Percentiles rank a stretch among this genome's conserved stretches.
Conservation (phyloP, 352 stramenopile genomes). For the Pythium rishiriense region DNA sequence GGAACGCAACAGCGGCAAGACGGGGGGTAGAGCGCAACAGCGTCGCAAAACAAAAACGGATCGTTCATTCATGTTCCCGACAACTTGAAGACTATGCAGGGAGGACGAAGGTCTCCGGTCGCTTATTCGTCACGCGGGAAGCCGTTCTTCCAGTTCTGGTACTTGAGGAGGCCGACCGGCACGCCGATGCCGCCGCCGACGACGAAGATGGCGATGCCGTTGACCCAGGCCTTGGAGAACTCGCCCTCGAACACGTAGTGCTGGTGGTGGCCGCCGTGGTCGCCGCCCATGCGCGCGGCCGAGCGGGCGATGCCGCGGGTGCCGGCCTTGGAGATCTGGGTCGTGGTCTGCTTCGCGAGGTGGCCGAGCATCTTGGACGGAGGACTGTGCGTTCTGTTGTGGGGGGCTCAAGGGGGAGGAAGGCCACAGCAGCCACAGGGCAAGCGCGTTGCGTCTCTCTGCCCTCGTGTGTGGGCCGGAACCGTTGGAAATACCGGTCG, state of each 20-base stretch:
- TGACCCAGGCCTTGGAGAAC: conserved; percentile 74
- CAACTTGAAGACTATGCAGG: neutral
- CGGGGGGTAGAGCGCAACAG: neutral
- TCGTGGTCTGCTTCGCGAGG: conserved; percentile 67
- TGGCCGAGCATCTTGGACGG: conserved; percentile 48
- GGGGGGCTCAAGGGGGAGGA: conserved; percentile 2
- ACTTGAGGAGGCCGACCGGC: conserved; percentile 65
- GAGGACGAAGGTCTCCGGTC: neutral
- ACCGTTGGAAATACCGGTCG: conserved; percentile 3
- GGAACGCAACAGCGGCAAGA: neutral
- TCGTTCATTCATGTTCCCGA: neutral
- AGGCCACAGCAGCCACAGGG: conserved; percentile 14
- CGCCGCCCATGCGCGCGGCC: conserved; percentile 67
- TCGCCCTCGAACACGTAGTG: conserved; percentile 84
- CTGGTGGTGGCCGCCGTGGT: conserved; percentile 78
- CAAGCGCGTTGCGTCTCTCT: conserved; percentile 26
- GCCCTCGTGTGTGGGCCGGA: conserved; percentile 11
- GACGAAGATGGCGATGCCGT: conserved; percentile 56
- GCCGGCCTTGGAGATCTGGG: conserved; percentile 58
- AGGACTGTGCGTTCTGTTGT: conserved; percentile 17
- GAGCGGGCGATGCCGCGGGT: conserved; percentile 75
- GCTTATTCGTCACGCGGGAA: conserved; percentile 81
- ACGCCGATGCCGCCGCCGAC: conserved; percentile 65
- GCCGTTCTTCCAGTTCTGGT: conserved; percentile 91
- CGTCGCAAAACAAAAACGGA: neutral